Evolutionary conservation across 106 monocot species (phyloP).

Genomic region (Dendrobium officinale): DNA sequence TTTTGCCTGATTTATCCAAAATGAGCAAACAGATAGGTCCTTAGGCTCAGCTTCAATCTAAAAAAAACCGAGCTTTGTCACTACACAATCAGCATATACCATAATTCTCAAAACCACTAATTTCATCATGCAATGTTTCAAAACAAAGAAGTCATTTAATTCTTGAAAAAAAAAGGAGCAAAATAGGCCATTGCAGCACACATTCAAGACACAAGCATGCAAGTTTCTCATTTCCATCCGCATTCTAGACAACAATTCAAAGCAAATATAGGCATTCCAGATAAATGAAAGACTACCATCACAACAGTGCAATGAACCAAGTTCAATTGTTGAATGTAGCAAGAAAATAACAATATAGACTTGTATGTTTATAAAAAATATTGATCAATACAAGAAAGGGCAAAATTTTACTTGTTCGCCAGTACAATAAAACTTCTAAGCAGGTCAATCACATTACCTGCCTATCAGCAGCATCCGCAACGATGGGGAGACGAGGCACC

Average conservation of each 20-base stretch:
- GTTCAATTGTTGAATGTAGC: too few species aligned
- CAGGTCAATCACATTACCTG: conserved; percentile 64
- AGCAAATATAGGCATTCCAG: background rate
- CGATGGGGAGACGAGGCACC: conserved; percentile 69
- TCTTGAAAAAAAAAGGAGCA: background rate
- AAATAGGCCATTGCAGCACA: background rate
- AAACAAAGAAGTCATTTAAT: background rate
- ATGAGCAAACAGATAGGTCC: too few species aligned
- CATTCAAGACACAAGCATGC: too few species aligned
- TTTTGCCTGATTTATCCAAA: too few species aligned
- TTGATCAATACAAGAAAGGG: background rate
- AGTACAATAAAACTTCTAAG: background rate
- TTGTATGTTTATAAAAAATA: background rate
- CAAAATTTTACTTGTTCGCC: background rate
- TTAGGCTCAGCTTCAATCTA: too few species aligned
- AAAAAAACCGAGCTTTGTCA: too few species aligned
- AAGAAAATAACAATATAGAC: background rate
- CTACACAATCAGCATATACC: too few species aligned
- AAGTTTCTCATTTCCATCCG: background rate
- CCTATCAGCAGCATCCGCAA: conserved; percentile 86
- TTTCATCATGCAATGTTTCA: background rate
- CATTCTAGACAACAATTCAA: background rate
- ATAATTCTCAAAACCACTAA: background rate
- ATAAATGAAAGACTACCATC: background rate
- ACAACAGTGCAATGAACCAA: background rate